Evolutionary conservation across 169 alveolate genomes (phyloP), one percentile per base, ranked within the genome.

Genomic region (Toxoplasma gondii): DNA sequence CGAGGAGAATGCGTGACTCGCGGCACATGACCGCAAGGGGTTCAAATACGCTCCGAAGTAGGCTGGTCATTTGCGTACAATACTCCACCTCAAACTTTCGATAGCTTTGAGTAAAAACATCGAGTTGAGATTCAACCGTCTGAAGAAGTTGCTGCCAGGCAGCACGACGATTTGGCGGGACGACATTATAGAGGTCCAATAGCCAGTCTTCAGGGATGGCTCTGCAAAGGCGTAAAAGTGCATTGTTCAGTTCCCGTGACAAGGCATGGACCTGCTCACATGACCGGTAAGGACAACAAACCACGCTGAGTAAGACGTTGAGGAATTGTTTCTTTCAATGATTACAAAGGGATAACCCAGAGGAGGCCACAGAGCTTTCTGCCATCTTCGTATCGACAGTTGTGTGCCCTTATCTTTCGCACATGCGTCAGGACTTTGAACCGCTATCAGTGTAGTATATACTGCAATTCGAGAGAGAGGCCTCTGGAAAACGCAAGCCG

Each of bases 81-180:
- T 82, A 82, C 90, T 82, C 90, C 29, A 29, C 69, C 90, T 82
- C 90, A 82, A 82, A 82, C 90, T 82, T 82, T 2, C 90, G 90
- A 49, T 82, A 82, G 90, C 90, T 82, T 24, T 82, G 90, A 41
- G 90, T 82, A 24, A 82, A 82, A 10, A 82, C 90, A 9, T 82
- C 90, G 1, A 82, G 53, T 44, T 82, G 90, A 22, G 90, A 82
- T 31, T 82, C 90, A 38, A 82, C 69, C 17, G 90, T 82, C 67
- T 82, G 90, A 22, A 82, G 64, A 27, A 82, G 90, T 36, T 82
- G 90, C 90, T 82, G 90, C 90, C 90, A 82, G 67, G 67, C 90
- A 31, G 67, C 90, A 5, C 90, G 58, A 0, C 64, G 90, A 44
- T 82, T 38, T 2, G 67, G 90, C 10, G 90, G 90, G 31, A 82